Evolutionary conservation across 2,329 filamentous ascomycete genomes (phyloP), one percentile per base, ranked within the genome.

Genomic region (Xylaria sp.): DNA sequence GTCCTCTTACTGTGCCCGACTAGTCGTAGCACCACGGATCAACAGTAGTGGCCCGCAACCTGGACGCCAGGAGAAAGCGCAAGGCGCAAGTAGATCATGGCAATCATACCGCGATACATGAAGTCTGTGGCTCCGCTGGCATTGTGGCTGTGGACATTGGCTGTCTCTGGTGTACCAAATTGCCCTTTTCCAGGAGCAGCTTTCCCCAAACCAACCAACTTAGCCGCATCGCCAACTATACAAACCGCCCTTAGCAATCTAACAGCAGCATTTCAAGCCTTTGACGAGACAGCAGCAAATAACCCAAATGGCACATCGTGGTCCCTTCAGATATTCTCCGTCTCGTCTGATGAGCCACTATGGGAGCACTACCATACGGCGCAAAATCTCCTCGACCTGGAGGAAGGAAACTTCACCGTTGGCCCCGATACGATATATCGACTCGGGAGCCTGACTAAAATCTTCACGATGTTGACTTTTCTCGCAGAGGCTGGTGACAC

Each of bases 131-230:
- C 34, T 44, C 54, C 51, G 28, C 23, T 68, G 6, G 13, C 41
- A 25, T 39, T 55, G 9, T 57, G 39, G 62, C 23, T 39, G 39
- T 65, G 65, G 44, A 20, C 18, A 32, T 39, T 58, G 2, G 12
- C 63, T 55, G 66, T 70, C 44, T 59, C 63, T 12, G 65, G 70
- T 52, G 70, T 78, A 32, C 78, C 78, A 2, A 79, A 79, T 63
- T 81, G 79, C 52, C 80, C 79, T 0, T 80, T 78, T 13, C 76
- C 76, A 13, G 80, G 80, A 0, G 74, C 79, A 1, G 78, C 74
- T 8, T 81, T 79, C 63, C 77, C 79, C 7, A 78, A 80, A 57
- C 79, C 80, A 1, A 75, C 69, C 34, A 74, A 74, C 54, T 73
- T 80, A 20, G 73, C 74, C 1, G 71, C 73, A 3, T 78, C 76